Evolutionary conservation across 2,329 filamentous ascomycete genomes (phyloP).

Genomic region (Rhytidhysteron rufulum): DNA sequence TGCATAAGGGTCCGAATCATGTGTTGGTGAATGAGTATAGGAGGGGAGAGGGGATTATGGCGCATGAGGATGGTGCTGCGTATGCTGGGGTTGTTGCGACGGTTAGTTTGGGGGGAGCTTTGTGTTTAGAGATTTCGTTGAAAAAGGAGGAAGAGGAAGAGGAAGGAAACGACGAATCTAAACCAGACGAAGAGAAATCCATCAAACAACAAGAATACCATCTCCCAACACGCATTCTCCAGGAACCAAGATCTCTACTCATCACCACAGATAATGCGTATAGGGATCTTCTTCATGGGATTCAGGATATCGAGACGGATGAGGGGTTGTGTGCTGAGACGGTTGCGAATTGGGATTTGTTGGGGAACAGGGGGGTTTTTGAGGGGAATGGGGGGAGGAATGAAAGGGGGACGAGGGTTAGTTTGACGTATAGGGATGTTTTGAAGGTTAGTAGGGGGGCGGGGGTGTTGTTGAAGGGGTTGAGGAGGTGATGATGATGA

Average conservation of each 20-base stretch:
- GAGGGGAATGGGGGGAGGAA: conserved; percentile 50
- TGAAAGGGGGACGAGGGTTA: conserved; percentile 59
- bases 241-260: conserved; percentile 77
- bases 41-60: conserved; percentile 90
- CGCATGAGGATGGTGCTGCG: conserved; percentile 86
- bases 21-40: conserved; percentile 91
- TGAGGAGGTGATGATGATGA: neutral
- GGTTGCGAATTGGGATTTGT: conserved; percentile 65
- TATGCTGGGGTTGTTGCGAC: conserved; percentile 89
- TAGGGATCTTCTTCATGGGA: conserved; percentile 69
- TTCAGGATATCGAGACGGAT: conserved; percentile 63
- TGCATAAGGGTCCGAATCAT: conserved; percentile 78
- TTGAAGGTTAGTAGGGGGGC: conserved; percentile 32
- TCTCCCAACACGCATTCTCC: conserved; percentile 58
- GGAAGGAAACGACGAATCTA: neutral
- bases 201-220: conserved; percentile 6
- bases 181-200: neutral
- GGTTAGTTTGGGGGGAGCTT: conserved; percentile 72
- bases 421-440: conserved; percentile 84
- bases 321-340: conserved; percentile 57
- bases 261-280: conserved; percentile 69
- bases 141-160: conserved; percentile 26
- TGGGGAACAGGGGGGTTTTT: conserved; percentile 48
- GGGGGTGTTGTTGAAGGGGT: neutral
- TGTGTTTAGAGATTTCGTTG: conserved; percentile 72